These are phyloP conservation scores for Zygoascus biomembranicola DNA, from an alignment of 805 yeast species.

Conservation along the genomic window DNA sequence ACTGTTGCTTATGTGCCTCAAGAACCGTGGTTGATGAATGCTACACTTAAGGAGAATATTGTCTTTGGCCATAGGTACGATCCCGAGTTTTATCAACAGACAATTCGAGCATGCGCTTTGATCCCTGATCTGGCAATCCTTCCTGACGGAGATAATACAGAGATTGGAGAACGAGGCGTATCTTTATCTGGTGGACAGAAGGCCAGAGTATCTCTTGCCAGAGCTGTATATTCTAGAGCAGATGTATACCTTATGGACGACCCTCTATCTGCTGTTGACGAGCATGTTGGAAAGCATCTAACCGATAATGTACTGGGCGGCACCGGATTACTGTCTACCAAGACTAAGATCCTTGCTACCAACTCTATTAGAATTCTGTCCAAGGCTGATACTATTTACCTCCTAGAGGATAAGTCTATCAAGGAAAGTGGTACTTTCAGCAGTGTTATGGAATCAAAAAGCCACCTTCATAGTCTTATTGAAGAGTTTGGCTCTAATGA, in stretches of 20 bases:
- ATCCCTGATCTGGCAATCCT: slow-evolving; percentile 66
- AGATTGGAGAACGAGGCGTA: slow-evolving; percentile 96
- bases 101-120: slow-evolving; percentile 84
- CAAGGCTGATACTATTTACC: slow-evolving; percentile 57
- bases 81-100: slow-evolving; percentile 67
- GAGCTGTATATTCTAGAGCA: slow-evolving; percentile 93
- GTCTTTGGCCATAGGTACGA: slow-evolving; percentile 83
- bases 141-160: slow-evolving; percentile 84
- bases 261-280: slow-evolving; percentile 93
- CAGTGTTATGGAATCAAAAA: slow-evolving; percentile 35
- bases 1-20: slow-evolving; percentile 78
- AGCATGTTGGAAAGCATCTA: slow-evolving; percentile 86
- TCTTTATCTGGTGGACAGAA: slow-evolving; percentile 96
- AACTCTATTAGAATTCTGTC: slow-evolving; percentile 71
- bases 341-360: slow-evolving; percentile 72
- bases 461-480: slow-evolving; percentile 14
- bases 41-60: slow-evolving; percentile 80
- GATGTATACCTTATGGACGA: slow-evolving; percentile 89
- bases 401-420: slow-evolving; percentile 42
- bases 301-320: slow-evolving; percentile 66
- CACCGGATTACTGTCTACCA: slow-evolving; percentile 58
- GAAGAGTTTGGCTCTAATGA: slow-evolving; percentile 14
- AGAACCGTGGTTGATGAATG: slow-evolving; percentile 89
- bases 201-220: slow-evolving; percentile 87
- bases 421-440: slow-evolving; percentile 51